Evolutionary conservation across 2,329 filamentous ascomycete genomes (phyloP).

Genomic region (Fusarium annulatum): DNA sequence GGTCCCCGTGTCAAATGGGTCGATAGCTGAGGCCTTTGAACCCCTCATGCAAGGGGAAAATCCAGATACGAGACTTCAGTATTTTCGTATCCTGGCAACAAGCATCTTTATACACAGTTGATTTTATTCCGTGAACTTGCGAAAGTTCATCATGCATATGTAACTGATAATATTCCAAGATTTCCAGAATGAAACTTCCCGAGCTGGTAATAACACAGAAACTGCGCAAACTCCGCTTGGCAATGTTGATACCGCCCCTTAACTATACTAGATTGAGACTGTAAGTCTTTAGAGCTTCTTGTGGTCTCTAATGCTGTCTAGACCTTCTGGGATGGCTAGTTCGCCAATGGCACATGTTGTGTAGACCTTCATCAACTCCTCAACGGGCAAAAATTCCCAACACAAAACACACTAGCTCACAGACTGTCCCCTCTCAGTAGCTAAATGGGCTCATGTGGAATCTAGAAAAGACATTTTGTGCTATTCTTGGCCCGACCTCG

Average conservation of each 20-base stretch:
- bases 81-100: not conserved
- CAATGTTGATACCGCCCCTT: not conserved
- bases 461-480: not conserved
- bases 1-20: not conserved
- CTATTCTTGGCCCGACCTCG: not conserved
- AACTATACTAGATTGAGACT: not conserved
- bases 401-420: not conserved
- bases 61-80: not conserved
- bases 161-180: not conserved
- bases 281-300: not conserved
- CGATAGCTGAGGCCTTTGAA: not conserved
- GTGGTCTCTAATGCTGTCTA: not conserved
- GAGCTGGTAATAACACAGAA: too few species aligned
- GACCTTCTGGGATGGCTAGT: not conserved
- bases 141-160: not conserved
- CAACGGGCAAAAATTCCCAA: not conserved
- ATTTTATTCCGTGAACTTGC: not conserved
- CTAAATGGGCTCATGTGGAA: not conserved
- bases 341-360: not conserved
- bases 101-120: not conserved
- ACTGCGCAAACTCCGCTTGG: not conserved
- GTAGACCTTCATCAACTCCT: not conserved
- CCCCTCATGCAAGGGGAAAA: slow-evolving; percentile 21
- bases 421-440: not conserved
- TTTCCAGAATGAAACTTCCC: not conserved